These are phyloP conservation scores for Cercospora sp. DNA, from an alignment of 2,329 filamentous ascomycete genomes.

Conservation along the genomic window DNA sequence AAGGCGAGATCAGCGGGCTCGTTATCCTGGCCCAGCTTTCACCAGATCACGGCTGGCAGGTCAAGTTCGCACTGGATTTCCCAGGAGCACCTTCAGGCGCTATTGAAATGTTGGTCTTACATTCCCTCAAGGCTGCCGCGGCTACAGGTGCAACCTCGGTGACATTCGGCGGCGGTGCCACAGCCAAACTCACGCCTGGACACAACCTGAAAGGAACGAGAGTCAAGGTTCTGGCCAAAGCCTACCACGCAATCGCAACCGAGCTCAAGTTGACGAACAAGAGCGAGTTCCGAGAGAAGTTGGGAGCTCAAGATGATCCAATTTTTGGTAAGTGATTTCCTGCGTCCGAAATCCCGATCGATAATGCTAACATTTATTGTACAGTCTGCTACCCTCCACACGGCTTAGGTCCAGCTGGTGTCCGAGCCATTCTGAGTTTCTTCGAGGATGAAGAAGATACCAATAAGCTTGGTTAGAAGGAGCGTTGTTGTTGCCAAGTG, in stretches of 20 bases:
- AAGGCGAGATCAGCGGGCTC: conserved; percentile 71
- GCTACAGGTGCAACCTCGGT: conserved; percentile 63
- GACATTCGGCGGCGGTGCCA: conserved; percentile 85
- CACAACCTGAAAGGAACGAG: conserved; percentile 79
- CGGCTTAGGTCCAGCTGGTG: conserved; percentile 77
- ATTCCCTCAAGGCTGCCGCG: conserved; percentile 64
- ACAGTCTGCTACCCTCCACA: conserved; percentile 81
- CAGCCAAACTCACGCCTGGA: conserved; percentile 70
- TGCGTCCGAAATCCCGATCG: background rate
- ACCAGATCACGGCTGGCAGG: conserved; percentile 82
- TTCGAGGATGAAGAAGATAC: conserved; percentile 67
- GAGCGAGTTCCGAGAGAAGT: conserved; percentile 86
- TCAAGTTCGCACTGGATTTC: conserved; percentile 96
- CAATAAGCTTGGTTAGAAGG: conserved; percentile 24
- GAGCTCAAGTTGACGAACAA: conserved; percentile 81
- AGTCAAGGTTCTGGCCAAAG: conserved; percentile 77
- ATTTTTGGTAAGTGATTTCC: conserved; percentile 57
- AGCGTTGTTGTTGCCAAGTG: background rate
- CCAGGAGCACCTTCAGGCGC: conserved; percentile 80
- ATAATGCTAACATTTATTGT: background rate
- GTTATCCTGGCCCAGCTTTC: conserved; percentile 82
- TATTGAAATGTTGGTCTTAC: conserved; percentile 79
- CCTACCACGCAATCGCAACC: conserved; percentile 77
- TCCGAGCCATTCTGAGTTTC: conserved; percentile 84
- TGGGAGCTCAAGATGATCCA: conserved; percentile 79